These are phyloP conservation scores for Haplographium delicatum DNA, from an alignment of 495 filamentous ascomycete species.

Conservation along the genomic window DNA sequence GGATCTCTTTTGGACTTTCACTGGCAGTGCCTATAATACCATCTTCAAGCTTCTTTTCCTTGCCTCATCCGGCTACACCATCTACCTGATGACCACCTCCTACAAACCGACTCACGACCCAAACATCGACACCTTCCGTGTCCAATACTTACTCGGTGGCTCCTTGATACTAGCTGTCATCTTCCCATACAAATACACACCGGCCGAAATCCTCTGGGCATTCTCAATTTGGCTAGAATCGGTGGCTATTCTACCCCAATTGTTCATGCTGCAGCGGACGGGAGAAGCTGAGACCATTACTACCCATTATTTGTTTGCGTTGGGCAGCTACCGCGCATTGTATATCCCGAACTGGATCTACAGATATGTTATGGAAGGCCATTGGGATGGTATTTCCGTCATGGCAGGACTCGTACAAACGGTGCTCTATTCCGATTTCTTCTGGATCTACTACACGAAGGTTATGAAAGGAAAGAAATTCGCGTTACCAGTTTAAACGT, in stretches of 20 bases:
- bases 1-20: slow-evolving; percentile 84
- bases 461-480: slow-evolving; percentile 87
- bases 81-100: slow-evolving; percentile 93
- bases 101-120: slow-evolving; percentile 96
- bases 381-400: slow-evolving; percentile 77
- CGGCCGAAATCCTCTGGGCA: slow-evolving; percentile 81
- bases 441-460: slow-evolving; percentile 98
- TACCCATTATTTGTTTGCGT: slow-evolving; percentile 95
- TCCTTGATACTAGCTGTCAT: slow-evolving; percentile 72
- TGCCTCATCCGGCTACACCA: slow-evolving; percentile 77
- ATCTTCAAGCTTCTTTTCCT: slow-evolving; percentile 97
- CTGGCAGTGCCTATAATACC: slow-evolving; percentile 77
- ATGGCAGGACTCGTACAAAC: slow-evolving; percentile 89
- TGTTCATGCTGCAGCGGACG: slow-evolving; percentile 96
- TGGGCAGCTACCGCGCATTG: slow-evolving; percentile 83
- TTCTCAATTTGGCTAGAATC: slow-evolving; percentile 97
- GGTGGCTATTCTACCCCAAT: slow-evolving; percentile 92
- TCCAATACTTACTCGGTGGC: slow-evolving; percentile 82
- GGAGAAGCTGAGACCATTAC: slow-evolving; percentile 98
- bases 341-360: slow-evolving; percentile 99
- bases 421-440: slow-evolving; percentile 95
- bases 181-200: slow-evolving; percentile 75
- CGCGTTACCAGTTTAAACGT: slow-evolving; percentile 66
- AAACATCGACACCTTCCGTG: slow-evolving; percentile 92
- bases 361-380: slow-evolving; percentile 69